Percentiles rank a stretch among this genome's conserved stretches.
phyloP scores from a whole-genome alignment of 129 eudicot species.

The Ambrosia trifida region DNA sequence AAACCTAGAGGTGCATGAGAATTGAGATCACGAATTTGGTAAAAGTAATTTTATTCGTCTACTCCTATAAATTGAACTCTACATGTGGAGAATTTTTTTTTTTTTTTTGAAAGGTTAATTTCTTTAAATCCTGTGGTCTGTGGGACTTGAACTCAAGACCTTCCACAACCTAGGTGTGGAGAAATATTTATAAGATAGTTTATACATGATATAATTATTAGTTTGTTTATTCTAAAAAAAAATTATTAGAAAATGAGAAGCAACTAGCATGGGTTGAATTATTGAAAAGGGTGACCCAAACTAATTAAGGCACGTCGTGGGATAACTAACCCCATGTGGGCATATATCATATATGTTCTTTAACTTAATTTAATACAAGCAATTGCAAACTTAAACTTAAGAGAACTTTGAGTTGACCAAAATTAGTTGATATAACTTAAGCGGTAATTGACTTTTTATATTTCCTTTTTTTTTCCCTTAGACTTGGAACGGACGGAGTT shows the following conservation, averaged over 20 bases:
- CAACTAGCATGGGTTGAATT: slow-evolving; percentile 12
- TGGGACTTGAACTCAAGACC: too few relatives aligned
- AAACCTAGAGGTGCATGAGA: too few relatives aligned
- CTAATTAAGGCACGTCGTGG: slow-evolving; percentile 9
- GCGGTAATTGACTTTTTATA: background rate
- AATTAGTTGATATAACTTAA: background rate
- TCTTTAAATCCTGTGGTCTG: too few relatives aligned
- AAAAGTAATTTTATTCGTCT: background rate
- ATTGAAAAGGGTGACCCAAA: background rate
- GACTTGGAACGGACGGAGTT: too few relatives aligned
- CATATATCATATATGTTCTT: slow-evolving; percentile 14
- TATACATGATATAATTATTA: background rate
- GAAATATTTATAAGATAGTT: background rate
- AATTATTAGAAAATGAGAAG: background rate
- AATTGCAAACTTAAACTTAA: background rate
- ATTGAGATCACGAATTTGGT: background rate
- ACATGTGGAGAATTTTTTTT: too few relatives aligned
- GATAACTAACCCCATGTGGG: slow-evolving; percentile 29
- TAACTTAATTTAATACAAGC: background rate
- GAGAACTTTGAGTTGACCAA: background rate
- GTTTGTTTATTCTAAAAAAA: background rate
- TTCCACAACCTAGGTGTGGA: too few relatives aligned
- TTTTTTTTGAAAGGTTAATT: too few relatives aligned
- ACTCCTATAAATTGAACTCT: background rate
- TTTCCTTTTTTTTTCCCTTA: too few relatives aligned